These are phyloP conservation scores for Gamarada debralockiae DNA, from an alignment of 495 filamentous ascomycete species.

Conservation along the genomic window DNA sequence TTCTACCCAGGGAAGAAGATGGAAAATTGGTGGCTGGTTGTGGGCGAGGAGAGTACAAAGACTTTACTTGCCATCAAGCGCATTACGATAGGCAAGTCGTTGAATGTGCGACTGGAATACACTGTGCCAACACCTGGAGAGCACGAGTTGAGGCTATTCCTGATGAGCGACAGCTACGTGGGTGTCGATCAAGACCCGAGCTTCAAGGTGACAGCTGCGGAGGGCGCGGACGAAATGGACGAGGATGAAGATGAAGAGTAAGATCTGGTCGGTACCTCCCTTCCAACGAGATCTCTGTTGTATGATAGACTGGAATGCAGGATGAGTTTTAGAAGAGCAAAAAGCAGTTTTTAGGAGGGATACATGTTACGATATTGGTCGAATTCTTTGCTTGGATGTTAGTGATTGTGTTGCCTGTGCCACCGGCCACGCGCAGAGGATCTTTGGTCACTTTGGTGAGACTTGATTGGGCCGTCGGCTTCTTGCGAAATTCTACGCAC, in stretches of 20 bases:
- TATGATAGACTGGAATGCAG: conserved; percentile 24
- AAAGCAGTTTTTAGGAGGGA: neutral
- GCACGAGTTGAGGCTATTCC: conserved; percentile 83
- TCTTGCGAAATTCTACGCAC: neutral
- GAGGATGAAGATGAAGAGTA: conserved; percentile 47
- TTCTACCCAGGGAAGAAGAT: conserved; percentile 92
- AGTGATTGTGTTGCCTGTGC: conserved; percentile 25
- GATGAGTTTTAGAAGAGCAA: conserved; percentile 16
- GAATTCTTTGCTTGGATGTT: conserved; percentile 8
- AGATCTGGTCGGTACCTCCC: conserved; percentile 8
- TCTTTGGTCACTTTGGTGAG: neutral
- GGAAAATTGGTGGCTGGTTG: conserved; percentile 96
- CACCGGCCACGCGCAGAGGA: conserved; percentile 14
- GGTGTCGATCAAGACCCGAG: conserved; percentile 94
- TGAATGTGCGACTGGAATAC: conserved; percentile 82
- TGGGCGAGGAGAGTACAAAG: conserved; percentile 86
- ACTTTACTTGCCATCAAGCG: conserved; percentile 89
- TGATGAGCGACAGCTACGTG: conserved; percentile 98
- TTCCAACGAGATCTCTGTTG: conserved; percentile 15
- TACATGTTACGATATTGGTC: no score
- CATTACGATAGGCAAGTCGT: conserved; percentile 73
- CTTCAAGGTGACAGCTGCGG: conserved; percentile 79
- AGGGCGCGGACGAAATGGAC: conserved; percentile 94
- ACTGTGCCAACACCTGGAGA: conserved; percentile 80
- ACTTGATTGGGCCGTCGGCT: no score